A percentile compares a stretch with the other conserved stretches of the same genome.
Evolutionary conservation across 2,329 filamentous ascomycete genomes (phyloP).

Genomic region (Aspergillus eucalypticola): DNA sequence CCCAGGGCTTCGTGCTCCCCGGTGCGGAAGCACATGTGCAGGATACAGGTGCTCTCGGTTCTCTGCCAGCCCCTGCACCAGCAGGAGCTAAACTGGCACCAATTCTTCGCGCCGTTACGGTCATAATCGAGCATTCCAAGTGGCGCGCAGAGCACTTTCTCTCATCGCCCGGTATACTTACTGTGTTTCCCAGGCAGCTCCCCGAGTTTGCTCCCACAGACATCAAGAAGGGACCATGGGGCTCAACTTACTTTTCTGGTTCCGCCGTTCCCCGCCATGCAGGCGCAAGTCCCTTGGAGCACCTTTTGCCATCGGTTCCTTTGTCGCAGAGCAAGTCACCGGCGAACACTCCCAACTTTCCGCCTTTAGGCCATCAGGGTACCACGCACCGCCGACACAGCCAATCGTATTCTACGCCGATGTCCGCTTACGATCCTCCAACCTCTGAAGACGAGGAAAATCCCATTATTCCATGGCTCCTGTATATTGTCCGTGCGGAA

Average conservation of each 20-base stretch:
- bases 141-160: slow-evolving; percentile 72
- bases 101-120: slow-evolving; percentile 73
- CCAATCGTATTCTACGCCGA: slow-evolving; percentile 38
- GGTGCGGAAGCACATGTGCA: slow-evolving; percentile 58
- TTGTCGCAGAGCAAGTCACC: slow-evolving; percentile 34
- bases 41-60: slow-evolving; percentile 57
- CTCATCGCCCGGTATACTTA: slow-evolving; percentile 67
- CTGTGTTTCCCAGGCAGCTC: slow-evolving; percentile 62
- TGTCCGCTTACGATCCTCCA: slow-evolving; percentile 39
- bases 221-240: slow-evolving; percentile 54
- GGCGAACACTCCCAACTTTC: slow-evolving; percentile 49
- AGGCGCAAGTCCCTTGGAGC: slow-evolving; percentile 62
- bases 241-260: slow-evolving; percentile 55
- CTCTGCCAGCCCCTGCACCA: slow-evolving; percentile 64
- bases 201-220: slow-evolving; percentile 55
- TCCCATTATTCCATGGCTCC: slow-evolving; percentile 71
- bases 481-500: slow-evolving; percentile 62
- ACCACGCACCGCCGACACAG: slow-evolving; percentile 37
- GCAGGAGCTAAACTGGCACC: slow-evolving; percentile 62
- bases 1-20: slow-evolving; percentile 68
- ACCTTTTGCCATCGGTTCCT: slow-evolving; percentile 59
- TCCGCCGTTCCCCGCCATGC: slow-evolving; percentile 49
- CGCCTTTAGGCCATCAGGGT: slow-evolving; percentile 52
- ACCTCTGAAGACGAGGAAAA: slow-evolving; percentile 65
- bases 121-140: slow-evolving; percentile 76